Base-by-base conservation (phyloP, 2,329 filamentous ascomycete genomes). In the Arthrinium puccinioides region DNA sequence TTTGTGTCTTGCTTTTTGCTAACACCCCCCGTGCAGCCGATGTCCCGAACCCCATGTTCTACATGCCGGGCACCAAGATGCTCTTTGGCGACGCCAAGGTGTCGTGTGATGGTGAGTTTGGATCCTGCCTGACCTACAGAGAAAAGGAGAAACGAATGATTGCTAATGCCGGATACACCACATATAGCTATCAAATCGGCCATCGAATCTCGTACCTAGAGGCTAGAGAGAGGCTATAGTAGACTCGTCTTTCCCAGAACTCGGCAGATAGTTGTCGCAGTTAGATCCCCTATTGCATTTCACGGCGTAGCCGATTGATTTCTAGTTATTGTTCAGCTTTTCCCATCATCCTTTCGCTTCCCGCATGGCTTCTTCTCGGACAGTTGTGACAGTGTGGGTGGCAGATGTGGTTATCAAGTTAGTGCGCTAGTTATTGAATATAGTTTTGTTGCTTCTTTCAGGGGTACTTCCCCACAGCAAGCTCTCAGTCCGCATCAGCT, bases 1-100 rank as follows among this genome's bases (percentile, higher is more conserved):
- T 21, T 40, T 34, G 41, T 32, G 20, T 25, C 27, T 36, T 21
- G 32, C 39, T 28, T 27, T 21, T 31, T 36, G 5, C 21, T 21
- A 37, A n/a, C 38, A 3, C 28, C 10, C 9, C 8, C 31, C 9
- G 18, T 21, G 25, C 48, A 84, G 84, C 88, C 15, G 87, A 95
- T 62, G 86, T 95, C 9, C 84, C 84, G 9, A 95, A 95, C 55
- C 87, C 88, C 1, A 89, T 95, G 86, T 92, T 94, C 61, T 92
- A 82, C 62, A 90, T 89, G 84, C 82, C 84, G 4, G 83, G 83
- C 36, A 88, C 87, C 3, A 85, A 83, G 64, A 95, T 94, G 88
- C 60, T 95, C 41, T 94, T 95, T 62, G 87, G 88, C 19, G 88
- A 95, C 64, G 88, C 88, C 15, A 90, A 87, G 65, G 74, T 77